Evolutionary conservation across 805 yeast species (phyloP), one percentile per base, ranked within the genome.

Genomic region (Barnettozyma botsteinii): DNA sequence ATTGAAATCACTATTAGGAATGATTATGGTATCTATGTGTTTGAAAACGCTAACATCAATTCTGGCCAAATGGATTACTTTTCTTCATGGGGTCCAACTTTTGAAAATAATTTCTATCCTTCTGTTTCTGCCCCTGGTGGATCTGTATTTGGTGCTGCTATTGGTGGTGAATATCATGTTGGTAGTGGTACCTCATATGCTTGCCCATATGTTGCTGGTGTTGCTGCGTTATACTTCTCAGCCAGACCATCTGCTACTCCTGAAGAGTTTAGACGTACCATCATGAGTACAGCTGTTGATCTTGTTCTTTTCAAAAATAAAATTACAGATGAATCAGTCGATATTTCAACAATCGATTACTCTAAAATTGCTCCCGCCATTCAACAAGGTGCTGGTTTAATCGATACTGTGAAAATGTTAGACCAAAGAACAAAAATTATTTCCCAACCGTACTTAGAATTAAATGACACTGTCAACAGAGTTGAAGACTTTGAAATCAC

Each of bases 171-270:
- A n/a, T n/a, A n/a, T n/a, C n/a, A n/a, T 15, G 31, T 29, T 31
- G 47, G 31, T 24, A 41, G 45, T 11, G 49, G 51, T 40, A 47
- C 49, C 13, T 47, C 51, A 2, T 45, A 35, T 31, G 30, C 51
- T 7, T 31, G 38, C 33, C 51, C 51, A 8, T 47, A 47, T 19
- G 43, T 39, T 31, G 48, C 50, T 24, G 48, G 48, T 40, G 28
- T 45, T 12, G 43, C 43, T 17, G 50, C 48, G 21, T 21, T 47
- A 13, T 43, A 36, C 25, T 19, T 33, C 12, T 24, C 41, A n/a
- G 30, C 27, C 4, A 24, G 29, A 29, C 31, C 38, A 10, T 40
- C 24, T 17, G n/a, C 41, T 25, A 21, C 32, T 15, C 37, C 50
- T 2, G 13, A 18, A 15, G 41, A 38, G 8, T 14, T 45, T 13